A percentile compares a stretch with the other conserved stretches of the same genome.
Conservation (phyloP, 192 early-diverging fungal species). For the Ramicandelaber brevisporus region DNA sequence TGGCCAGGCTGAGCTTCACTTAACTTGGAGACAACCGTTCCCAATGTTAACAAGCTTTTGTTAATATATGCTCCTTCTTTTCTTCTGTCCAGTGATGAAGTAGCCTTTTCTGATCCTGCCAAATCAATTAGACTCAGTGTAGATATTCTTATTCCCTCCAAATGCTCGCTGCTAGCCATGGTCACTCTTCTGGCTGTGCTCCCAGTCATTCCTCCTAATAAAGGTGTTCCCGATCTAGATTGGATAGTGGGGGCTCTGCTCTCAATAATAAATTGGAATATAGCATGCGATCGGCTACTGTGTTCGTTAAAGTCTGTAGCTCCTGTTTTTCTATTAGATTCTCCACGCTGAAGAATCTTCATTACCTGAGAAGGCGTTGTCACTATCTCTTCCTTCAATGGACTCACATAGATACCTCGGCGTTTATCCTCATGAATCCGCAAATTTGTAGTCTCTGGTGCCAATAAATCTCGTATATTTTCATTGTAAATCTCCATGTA, state of each 20-base stretch:
- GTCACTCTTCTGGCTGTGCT: slow-evolving; percentile 94
- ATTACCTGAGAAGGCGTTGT: slow-evolving; percentile 49
- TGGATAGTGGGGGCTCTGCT: slow-evolving; percentile 54
- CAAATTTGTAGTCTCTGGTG: slow-evolving; percentile 21
- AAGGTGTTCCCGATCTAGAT: slow-evolving; percentile 53
- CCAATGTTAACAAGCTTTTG: slow-evolving; percentile 41
- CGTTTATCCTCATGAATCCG: slow-evolving; percentile 50
- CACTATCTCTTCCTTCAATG: slow-evolving; percentile 54
- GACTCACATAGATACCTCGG: slow-evolving; percentile 53
- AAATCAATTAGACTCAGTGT: slow-evolving; percentile 61
- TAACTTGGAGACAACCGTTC: slow-evolving; percentile 36
- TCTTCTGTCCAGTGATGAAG: slow-evolving; percentile 58
- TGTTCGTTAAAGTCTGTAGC: slow-evolving; percentile 74
- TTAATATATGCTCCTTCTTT: slow-evolving; percentile 83
- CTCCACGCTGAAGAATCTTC: slow-evolving; percentile 36
- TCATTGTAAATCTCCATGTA: slow-evolving; percentile 92
- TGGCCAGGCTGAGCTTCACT: slow-evolving; percentile 32
- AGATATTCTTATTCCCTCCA: slow-evolving; percentile 31
- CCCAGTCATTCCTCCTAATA: slow-evolving; percentile 55
- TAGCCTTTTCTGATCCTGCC: slow-evolving; percentile 67
- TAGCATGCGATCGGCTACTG: slow-evolving; percentile 84
- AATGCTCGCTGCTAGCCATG: slow-evolving; percentile 84
- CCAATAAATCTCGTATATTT: slow-evolving; percentile 79
- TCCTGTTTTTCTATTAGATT: slow-evolving; percentile 45
- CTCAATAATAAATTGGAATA: slow-evolving; percentile 66